phyloP scores from a whole-genome alignment of 75 land plant genomes.

The Sequoia sempervirens region DNA sequence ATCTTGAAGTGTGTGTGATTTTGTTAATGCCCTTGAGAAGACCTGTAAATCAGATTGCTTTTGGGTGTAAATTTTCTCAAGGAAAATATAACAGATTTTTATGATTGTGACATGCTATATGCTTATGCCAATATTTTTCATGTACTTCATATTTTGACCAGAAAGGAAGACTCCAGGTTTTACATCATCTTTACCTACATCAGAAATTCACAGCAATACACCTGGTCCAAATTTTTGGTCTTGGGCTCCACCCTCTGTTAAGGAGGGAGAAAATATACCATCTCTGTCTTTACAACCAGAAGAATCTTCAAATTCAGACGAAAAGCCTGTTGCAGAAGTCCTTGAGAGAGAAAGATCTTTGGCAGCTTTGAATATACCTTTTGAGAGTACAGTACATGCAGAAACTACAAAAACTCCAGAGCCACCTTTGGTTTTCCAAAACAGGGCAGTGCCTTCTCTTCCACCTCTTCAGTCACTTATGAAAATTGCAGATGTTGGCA shows the following conservation, averaged over 20 bases:
- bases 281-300: constrained; percentile 8
- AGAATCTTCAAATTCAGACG: constrained; percentile 10
- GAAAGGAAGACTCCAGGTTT: neutral
- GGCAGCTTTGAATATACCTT: constrained; percentile 51
- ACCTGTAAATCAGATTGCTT: neutral
- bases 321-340: constrained; percentile 20
- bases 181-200: constrained; percentile 10
- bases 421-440: constrained; percentile 28
- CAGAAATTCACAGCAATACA: constrained; percentile 26
- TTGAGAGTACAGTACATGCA: constrained; percentile 41
- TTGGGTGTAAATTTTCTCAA: neutral
- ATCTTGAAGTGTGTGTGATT: neutral
- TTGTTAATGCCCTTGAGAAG: neutral
- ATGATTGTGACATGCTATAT: neutral
- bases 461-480: constrained; percentile 89
- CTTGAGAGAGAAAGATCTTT: constrained; percentile 51
- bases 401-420: constrained; percentile 3
- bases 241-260: constrained; percentile 69
- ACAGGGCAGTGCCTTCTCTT: constrained; percentile 45
- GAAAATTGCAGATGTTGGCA: constrained; percentile 35
- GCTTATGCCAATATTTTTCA: neutral
- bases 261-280: constrained; percentile 5
- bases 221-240: constrained; percentile 99
- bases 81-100: neutral
- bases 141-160: neutral